These are phyloP conservation scores for Myxozyma sirexii DNA, from an alignment of 805 yeast genomes.

Conservation along the genomic window DNA sequence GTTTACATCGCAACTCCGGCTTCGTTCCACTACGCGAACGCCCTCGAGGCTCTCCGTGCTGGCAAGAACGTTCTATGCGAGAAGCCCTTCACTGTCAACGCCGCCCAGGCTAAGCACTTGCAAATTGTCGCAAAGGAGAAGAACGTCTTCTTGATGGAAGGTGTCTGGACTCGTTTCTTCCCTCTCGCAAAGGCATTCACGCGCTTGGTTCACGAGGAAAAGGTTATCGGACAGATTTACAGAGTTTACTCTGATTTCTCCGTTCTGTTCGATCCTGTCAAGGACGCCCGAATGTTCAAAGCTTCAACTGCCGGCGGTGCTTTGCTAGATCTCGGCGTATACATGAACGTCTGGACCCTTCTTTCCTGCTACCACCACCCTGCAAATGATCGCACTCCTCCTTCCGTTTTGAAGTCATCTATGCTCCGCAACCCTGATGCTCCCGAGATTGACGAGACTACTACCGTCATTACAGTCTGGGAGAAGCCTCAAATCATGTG, in stretches of 20 bases:
- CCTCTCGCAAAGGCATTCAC: conserved; percentile 49
- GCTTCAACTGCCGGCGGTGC: conserved; percentile 61
- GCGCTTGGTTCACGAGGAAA: conserved; percentile 46
- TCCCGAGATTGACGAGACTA: conserved; percentile 16
- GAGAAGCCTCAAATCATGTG: conserved; percentile 11
- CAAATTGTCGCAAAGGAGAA: conserved; percentile 50
- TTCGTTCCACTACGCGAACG: conserved; percentile 51
- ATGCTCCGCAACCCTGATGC: background rate
- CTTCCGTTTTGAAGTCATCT: conserved; percentile 11
- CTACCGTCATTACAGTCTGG: conserved; percentile 20
- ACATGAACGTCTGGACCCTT: conserved; percentile 50
- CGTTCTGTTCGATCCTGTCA: conserved; percentile 36
- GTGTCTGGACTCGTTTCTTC: conserved; percentile 52
- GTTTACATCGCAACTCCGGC: conserved; percentile 60
- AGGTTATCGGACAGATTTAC: conserved; percentile 50
- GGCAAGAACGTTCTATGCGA: conserved; percentile 58
- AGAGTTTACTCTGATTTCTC: conserved; percentile 52
- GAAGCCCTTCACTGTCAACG: conserved; percentile 56
- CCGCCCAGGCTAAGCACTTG: conserved; percentile 49
- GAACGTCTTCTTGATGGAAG: conserved; percentile 58
- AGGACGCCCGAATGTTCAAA: conserved; percentile 47
- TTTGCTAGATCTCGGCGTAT: conserved; percentile 58
- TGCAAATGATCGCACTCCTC: conserved; percentile 4
- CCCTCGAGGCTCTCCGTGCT: conserved; percentile 46
- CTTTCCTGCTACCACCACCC: conserved; percentile 31